Evolutionary conservation across 1,139 yeast species (phyloP), one percentile per base, ranked within the genome.

Genomic region (Lodderomyces orthopsilosis): DNA sequence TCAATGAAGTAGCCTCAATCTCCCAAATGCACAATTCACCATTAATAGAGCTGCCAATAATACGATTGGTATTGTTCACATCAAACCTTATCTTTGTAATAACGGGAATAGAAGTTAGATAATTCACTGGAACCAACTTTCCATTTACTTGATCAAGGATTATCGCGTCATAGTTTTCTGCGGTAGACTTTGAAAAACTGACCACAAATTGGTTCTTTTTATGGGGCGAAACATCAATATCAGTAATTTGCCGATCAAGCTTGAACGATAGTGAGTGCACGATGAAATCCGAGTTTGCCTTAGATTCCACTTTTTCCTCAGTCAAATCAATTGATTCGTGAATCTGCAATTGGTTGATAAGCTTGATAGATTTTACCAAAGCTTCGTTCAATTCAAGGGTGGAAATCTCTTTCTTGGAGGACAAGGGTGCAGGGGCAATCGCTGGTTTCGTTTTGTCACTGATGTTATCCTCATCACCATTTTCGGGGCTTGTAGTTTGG

Each of bases 51-150:
- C 77, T 76, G 2, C 70, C 77, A 23, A 71, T 59, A 1, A 72
- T 50, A 39, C 64, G 60, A 22, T 53, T 47, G 3, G 59, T 53
- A 27, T 58, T 62, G 12, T 74, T 43, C 13, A 47, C 49, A 43
- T 68, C 77, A 41, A 71, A 67, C 36, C 53, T 54, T n/a, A 81
- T 62, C 28, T 66, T 66, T 6, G 79, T 67, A 9, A 78, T 73
- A 0, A 81, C 64, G 1, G 73, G 55, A 4, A 65, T 46, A 45
- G 67, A 56, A 15, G 66, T 63, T 40, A 82, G 68, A 34, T 70
- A 68, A 53, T 65, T 74, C 51, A 81, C 86, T 0, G 85, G 82
- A 26, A 32, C 19, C 23, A 18, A 36, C 27, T 8, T 17, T 4
- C 55, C 44, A 12, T 43, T 9, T 6, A 35, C 32, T 23, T 35